Evolutionary conservation across 805 yeast genomes (phyloP), one percentile per base, ranked within the genome.

Genomic region (Hanseniaspora pseudoguilliermondii): DNA sequence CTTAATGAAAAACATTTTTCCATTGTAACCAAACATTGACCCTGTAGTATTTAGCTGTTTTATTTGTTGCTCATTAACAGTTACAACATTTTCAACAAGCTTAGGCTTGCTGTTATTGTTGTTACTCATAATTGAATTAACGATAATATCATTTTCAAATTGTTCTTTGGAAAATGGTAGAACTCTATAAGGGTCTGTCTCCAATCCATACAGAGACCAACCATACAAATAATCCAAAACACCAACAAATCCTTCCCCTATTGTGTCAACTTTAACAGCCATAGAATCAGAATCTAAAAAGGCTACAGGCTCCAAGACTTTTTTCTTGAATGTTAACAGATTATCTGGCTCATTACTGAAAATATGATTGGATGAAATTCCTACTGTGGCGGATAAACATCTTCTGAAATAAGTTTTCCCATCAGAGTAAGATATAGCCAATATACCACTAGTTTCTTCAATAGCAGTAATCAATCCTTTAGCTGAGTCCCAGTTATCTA

Each of bases 111-210:
- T 16, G 9, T n/a, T 27, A 39, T 41, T 32, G 9, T 10, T 43
- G 15, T 36, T 43, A 20, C 46, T 52, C 55, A 52, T 52, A 18
- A 52, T 36, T 3, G 56, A 53, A n/a, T 85, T 80, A 58, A 83
- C 75, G 46, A 76, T 73, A 0, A 85, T 83, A 62, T 82, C 84
- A 46, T 84, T 71, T 20, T 75, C 68, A 27, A 78, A 75, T 21
- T 78, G 73, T 65, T 90, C 95, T 64, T 84, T 86, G 9, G 95
- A 90, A 52, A 93, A 67, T 57, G 77, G 68, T 18, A 88, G 73
- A 82, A 91, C 81, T 60, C 96, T 73, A 66, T 86, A 90, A 0
- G 99, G 99, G 63, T 91, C 96, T 2, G 95, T 91, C 66, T 89
- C 95, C 69, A 89, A 90, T 1, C 97, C 97, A 32, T 83, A 81